Evolutionary conservation across 2,329 filamentous ascomycete species (phyloP).

Genomic region (Colletotrichum sp.): DNA sequence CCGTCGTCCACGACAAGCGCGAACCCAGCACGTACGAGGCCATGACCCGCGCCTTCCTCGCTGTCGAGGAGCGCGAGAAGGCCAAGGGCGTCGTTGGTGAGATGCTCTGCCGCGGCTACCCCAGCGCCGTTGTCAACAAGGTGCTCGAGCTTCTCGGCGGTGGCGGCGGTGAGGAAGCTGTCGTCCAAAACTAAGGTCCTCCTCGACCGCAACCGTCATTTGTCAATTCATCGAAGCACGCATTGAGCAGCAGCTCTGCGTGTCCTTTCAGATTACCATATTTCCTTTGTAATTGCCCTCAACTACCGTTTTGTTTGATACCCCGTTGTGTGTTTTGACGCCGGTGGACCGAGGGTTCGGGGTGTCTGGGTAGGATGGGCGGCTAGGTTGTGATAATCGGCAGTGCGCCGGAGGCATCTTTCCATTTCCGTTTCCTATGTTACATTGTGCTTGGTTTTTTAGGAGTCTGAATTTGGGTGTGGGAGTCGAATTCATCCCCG

Average conservation of each 20-base stretch:
- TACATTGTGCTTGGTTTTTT: neutral
- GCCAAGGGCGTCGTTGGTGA: slow-evolving; percentile 85
- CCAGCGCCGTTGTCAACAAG: slow-evolving; percentile 89
- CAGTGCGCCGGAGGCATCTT: slow-evolving; percentile 9
- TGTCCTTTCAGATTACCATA: neutral
- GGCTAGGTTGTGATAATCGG: slow-evolving; percentile 12
- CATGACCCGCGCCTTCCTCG: slow-evolving; percentile 93
- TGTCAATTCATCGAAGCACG: slow-evolving; percentile 18
- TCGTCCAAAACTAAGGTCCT: slow-evolving; percentile 22
- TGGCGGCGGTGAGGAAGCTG: slow-evolving; percentile 46
- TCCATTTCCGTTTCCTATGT: neutral
- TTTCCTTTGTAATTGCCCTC: slow-evolving; percentile 30
- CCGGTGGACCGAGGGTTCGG: slow-evolving; percentile 14
- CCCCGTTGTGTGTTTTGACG: slow-evolving; percentile 27
- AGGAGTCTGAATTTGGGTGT: neutral
- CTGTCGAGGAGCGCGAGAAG: slow-evolving; percentile 77
- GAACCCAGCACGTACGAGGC: slow-evolving; percentile 99
- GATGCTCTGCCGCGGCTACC: slow-evolving; percentile 90
- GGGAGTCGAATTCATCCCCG: neutral
- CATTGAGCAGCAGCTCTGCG: slow-evolving; percentile 7
- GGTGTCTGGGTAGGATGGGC: slow-evolving; percentile 18
- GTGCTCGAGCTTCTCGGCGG: slow-evolving; percentile 86
- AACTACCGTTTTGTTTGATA: slow-evolving; percentile 30
- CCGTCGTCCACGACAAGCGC: slow-evolving; percentile 77
- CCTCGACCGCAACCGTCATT: neutral